Evolutionary conservation across 106 monocot genomes (phyloP).

Genomic region (Apostasia shenzhenica): DNA sequence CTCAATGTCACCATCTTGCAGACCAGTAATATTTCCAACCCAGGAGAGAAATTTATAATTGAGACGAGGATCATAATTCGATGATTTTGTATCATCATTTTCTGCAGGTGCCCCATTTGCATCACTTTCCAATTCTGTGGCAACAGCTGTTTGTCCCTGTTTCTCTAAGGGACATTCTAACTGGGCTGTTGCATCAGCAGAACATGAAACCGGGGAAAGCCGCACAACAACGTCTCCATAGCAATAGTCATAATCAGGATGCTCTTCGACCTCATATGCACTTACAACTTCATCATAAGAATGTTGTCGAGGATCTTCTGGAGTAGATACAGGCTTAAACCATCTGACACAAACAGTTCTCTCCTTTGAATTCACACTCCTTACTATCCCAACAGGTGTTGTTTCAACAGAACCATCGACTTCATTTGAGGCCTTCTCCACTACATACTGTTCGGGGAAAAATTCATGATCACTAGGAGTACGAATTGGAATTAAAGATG

Average conservation of each 20-base stretch:
- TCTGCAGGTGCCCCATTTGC: conserved; percentile 1
- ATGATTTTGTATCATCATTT: conserved; percentile 6
- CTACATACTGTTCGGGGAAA: conserved; percentile 93
- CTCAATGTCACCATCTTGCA: conserved; percentile 91
- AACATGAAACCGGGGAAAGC: conserved; percentile 44
- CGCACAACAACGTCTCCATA: conserved; percentile 94
- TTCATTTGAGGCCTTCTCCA: conserved; percentile 71
- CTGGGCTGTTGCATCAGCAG: conserved; percentile 17
- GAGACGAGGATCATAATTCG: conserved; percentile 11
- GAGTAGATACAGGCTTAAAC: conserved; percentile 57
- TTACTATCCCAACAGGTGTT: conserved; percentile 70
- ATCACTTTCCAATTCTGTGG: conserved; percentile 12
- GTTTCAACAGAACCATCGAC: conserved; percentile 46
- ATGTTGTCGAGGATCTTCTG: conserved; percentile 54
- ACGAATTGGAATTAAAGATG: conserved; percentile 62
- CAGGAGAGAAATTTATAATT: conserved; percentile 52
- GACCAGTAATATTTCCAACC: conserved; percentile 92
- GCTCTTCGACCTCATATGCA: conserved; percentile 88
- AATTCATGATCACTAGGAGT: conserved; percentile 88
- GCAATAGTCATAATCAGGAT: conserved; percentile 95
- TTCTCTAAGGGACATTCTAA: conserved; percentile 8
- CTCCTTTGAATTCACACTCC: conserved; percentile 72
- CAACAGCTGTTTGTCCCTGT: conserved; percentile 2
- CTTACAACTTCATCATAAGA: conserved; percentile 80
- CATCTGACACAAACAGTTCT: conserved; percentile 77